These are phyloP conservation scores for Myochromella boudieri DNA, from an alignment of 768 basidiomycete species.

Conservation along the genomic window DNA sequence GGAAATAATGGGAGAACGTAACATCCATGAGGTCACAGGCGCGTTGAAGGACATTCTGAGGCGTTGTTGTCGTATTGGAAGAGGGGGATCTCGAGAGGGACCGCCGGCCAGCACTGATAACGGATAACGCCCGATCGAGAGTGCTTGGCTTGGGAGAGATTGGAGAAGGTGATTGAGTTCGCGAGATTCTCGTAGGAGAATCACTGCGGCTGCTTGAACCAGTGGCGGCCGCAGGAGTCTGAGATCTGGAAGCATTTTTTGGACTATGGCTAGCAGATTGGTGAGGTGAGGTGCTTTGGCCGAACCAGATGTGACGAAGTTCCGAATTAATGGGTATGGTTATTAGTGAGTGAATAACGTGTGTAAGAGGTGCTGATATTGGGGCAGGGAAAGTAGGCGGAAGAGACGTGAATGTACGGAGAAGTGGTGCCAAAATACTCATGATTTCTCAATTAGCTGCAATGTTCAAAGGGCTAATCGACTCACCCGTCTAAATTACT, in stretches of 20 bases:
- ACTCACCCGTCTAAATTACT: slow-evolving; percentile 68
- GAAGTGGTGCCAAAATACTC: slow-evolving; percentile 70
- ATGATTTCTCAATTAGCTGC: background rate
- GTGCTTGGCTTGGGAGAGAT: slow-evolving; percentile 40
- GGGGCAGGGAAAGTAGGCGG: slow-evolving; percentile 63
- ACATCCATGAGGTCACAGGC: slow-evolving; percentile 69
- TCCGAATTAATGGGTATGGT: slow-evolving; percentile 66
- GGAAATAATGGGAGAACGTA: slow-evolving; percentile 62
- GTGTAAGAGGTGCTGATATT: slow-evolving; percentile 71
- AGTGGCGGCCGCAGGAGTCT: slow-evolving; percentile 26
- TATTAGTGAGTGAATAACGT: slow-evolving; percentile 81
- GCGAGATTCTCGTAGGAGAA: slow-evolving; percentile 33
- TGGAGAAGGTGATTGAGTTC: slow-evolving; percentile 19
- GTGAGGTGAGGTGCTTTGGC: slow-evolving; percentile 32
- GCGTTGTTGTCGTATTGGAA: slow-evolving; percentile 30
- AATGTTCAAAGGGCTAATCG: background rate
- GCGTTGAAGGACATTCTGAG: slow-evolving; percentile 56
- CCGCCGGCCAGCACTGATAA: slow-evolving; percentile 51
- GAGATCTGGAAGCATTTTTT: slow-evolving; percentile 33
- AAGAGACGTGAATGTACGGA: slow-evolving; percentile 68
- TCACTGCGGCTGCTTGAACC: slow-evolving; percentile 36
- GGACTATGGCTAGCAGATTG: slow-evolving; percentile 34
- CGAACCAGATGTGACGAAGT: slow-evolving; percentile 65
- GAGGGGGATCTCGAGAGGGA: slow-evolving; percentile 51
- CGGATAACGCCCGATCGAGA: slow-evolving; percentile 59